Evolutionary conservation across 176 grass and related monocot species (phyloP), one percentile per base, ranked within the genome.

Genomic region (Oryza brachyantha): DNA sequence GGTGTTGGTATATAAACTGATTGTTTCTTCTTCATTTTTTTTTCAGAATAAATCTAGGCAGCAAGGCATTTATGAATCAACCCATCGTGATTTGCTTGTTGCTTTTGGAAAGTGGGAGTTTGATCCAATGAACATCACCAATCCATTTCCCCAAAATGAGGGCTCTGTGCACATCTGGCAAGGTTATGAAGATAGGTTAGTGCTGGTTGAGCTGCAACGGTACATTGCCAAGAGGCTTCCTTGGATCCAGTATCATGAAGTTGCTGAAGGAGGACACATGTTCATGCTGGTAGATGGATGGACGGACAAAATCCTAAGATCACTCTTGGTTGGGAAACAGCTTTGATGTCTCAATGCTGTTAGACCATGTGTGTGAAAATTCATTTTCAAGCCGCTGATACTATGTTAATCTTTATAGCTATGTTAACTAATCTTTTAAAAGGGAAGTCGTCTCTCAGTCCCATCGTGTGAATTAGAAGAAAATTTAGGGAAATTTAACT

Each of bases 101-200:
- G 88, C 81, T 76, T 97, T 93, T 69, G 85, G 90, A 55, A 88
- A 26, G 13, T 97, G 93, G 88, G 90, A 97, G 31, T 91, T 97
- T n/a, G 87, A 89, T 64, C 87, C 90, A 17, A 90, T 93, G 93
- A 90, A 93, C 61, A 75, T 89, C 60, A 84, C 69, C 14, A 79
- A 90, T 43, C 90, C 83, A 16, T 93, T 93, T 91, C 80, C 90
- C 41, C 64, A 88, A 84, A 87, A 89, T 64, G 80, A 93, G 61
- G 88, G 90, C 13, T 82, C 76, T n/a, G 83, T 91, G 46, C 90
- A 97, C 88, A 63, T 97, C 46, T 93, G 90, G 93, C 90, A 97
- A 76, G 93, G 86, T 19, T 87, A 84, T 3, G 76, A 97, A 62
- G 88, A 97, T 73, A 74, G 76, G 70, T 70, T 97, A 69, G 86